Percentiles rank a stretch among this genome's conserved stretches.
phyloP scores from a whole-genome alignment of 2,329 filamentous ascomycete genomes.

The Penicillium paneum region DNA sequence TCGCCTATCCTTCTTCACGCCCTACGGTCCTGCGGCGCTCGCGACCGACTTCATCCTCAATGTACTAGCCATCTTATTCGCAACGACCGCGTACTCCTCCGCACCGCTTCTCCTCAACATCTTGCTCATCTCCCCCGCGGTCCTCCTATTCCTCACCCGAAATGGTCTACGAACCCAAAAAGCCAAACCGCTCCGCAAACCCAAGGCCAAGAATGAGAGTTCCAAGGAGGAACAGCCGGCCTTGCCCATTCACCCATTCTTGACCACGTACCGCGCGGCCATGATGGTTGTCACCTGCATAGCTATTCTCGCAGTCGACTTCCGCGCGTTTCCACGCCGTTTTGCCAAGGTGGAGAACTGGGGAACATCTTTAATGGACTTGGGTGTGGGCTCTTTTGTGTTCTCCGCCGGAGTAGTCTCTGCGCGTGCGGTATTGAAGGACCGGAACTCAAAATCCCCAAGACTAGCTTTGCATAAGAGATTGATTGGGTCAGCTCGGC shows the following conservation, averaged over 20 bases:
- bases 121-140: conserved; percentile 69
- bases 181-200: conserved; percentile 34
- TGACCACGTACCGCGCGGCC: conserved; percentile 83
- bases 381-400: conserved; percentile 96
- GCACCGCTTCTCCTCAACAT: conserved; percentile 70
- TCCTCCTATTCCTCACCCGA: conserved; percentile 56
- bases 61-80: conserved; percentile 74
- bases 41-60: conserved; percentile 85
- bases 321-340: conserved; percentile 83
- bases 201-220: conserved; percentile 20
- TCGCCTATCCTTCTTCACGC: conserved; percentile 77
- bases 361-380: conserved; percentile 98
- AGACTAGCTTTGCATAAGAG: conserved; percentile 49
- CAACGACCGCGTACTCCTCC: conserved; percentile 78
- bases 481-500: conserved; percentile 66
- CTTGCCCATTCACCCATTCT: conserved; percentile 82
- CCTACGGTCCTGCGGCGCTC: conserved; percentile 65
- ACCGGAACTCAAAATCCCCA: conserved; percentile 53
- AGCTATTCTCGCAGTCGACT: conserved; percentile 95
- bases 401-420: conserved; percentile 92
- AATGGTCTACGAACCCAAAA: conserved; percentile 30
- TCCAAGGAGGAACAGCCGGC: conserved; percentile 40
- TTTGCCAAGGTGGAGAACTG: conserved; percentile 99
- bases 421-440: conserved; percentile 73
- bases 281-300: conserved; percentile 91